Conservation (phyloP, 2,329 filamentous ascomycete species). For the Fusarium subglutinans region DNA sequence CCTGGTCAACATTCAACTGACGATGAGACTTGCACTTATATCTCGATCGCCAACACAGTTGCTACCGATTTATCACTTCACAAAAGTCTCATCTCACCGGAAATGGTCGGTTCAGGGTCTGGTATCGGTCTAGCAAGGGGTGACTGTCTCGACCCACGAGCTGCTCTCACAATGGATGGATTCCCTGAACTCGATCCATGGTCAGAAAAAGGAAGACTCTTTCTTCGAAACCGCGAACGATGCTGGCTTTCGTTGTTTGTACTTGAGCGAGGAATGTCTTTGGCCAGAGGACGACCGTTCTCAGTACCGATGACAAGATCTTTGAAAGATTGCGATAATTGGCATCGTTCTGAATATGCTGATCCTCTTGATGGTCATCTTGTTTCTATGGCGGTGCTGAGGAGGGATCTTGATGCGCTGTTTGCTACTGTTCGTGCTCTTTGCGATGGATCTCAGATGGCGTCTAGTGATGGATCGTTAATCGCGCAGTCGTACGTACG, state of each 20-base stretch:
- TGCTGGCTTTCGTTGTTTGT: conserved; percentile 79
- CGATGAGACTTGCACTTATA: conserved; percentile 77
- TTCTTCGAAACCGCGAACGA: conserved; percentile 72
- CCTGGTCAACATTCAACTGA: conserved; percentile 74
- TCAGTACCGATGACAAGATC: conserved; percentile 73
- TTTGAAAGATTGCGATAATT: conserved; percentile 73
- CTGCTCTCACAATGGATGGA: conserved; percentile 73
- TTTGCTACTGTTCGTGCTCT: conserved; percentile 66
- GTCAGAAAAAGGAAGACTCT: conserved; percentile 67
- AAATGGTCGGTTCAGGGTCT: conserved; percentile 55
- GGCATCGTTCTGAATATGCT: conserved; percentile 71
- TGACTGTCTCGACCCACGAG: conserved; percentile 74
- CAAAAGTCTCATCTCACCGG: conserved; percentile 70
- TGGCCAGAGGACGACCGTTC: conserved; percentile 75
- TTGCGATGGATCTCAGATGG: conserved; percentile 66
- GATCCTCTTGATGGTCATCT: conserved; percentile 76
- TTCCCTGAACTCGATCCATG: conserved; percentile 69
- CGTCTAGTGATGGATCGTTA: conserved; percentile 59
- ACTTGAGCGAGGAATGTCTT: conserved; percentile 74
- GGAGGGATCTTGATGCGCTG: conserved; percentile 69
- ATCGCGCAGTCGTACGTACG: conserved; percentile 61
- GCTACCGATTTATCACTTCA: conserved; percentile 75
- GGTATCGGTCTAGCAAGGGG: conserved; percentile 65
- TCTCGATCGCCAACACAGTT: conserved; percentile 74
- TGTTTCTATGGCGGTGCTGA: conserved; percentile 74